Conservation (phyloP, 139 green algal genomes). For the Ostreobium quekettii region DNA sequence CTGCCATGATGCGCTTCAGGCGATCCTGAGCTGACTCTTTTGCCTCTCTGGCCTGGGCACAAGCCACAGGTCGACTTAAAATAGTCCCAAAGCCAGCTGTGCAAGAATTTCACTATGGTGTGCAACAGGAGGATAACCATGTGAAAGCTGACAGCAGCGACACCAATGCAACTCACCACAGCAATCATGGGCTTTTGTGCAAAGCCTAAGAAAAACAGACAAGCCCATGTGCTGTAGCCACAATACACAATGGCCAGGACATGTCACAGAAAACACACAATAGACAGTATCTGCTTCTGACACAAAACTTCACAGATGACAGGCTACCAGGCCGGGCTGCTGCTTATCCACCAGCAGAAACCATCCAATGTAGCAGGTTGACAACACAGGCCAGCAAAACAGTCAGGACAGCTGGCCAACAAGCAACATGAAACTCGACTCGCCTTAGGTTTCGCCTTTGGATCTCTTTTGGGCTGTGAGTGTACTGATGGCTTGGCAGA, state of each 20-base stretch:
- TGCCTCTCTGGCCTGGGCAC: background rate
- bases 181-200: too few relatives aligned
- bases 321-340: too few relatives aligned
- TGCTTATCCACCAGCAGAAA: too few relatives aligned
- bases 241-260: background rate
- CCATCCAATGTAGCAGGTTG: background rate
- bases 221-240: background rate
- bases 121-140: background rate
- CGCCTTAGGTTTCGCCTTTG: background rate
- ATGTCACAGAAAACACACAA: too few relatives aligned
- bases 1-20: constrained; percentile 67
- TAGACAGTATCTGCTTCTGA: too few relatives aligned
- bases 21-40: constrained; percentile 68
- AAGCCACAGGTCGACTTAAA: background rate
- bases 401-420: background rate
- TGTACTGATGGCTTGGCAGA: background rate
- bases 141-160: background rate
- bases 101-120: background rate
- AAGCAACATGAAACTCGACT: background rate
- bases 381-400: background rate
- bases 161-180: too few relatives aligned
- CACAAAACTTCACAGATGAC: too few relatives aligned
- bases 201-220: background rate
- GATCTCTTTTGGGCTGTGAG: background rate
- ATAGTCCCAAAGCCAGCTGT: background rate